Evolutionary conservation across 352 stramenopile genomes (phyloP).

Genomic region (Phytophthora capsici): DNA sequence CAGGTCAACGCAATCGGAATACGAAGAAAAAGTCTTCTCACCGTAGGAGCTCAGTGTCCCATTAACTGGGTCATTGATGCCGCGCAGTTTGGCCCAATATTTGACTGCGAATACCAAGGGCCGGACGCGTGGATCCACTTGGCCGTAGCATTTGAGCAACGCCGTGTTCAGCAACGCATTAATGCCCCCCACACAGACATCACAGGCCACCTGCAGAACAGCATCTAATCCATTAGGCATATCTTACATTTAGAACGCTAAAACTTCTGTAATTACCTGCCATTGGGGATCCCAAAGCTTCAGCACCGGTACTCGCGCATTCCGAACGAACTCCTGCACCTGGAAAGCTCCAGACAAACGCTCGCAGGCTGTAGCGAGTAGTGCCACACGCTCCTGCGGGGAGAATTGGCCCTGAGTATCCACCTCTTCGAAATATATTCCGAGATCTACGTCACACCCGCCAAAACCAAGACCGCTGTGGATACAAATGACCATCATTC

Average conservation of each 20-base stretch:
- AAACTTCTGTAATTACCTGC: slow-evolving; percentile 46
- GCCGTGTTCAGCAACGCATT: slow-evolving; percentile 82
- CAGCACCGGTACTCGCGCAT: slow-evolving; percentile 77
- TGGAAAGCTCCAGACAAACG: slow-evolving; percentile 55
- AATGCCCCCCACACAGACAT: slow-evolving; percentile 78
- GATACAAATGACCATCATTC: slow-evolving; percentile 12
- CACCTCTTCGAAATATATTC: slow-evolving; percentile 83
- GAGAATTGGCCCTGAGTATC: slow-evolving; percentile 66
- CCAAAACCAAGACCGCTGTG: slow-evolving; percentile 76
- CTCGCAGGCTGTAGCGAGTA: slow-evolving; percentile 60
- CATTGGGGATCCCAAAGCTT: slow-evolving; percentile 78
- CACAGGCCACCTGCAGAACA: slow-evolving; percentile 55
- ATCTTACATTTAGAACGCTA: too few relatives aligned
- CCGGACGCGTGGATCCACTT: slow-evolving; percentile 81
- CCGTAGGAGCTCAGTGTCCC: slow-evolving; percentile 98
- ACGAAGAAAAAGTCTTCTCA: slow-evolving; percentile 20
- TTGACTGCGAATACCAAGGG: slow-evolving; percentile 97
- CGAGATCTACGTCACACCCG: slow-evolving; percentile 81
- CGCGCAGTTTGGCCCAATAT: slow-evolving; percentile 96
- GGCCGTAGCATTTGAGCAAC: slow-evolving; percentile 75
- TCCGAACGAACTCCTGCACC: slow-evolving; percentile 72
- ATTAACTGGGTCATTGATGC: slow-evolving; percentile 97
- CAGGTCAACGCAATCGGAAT: too few relatives aligned
- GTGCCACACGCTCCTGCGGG: slow-evolving; percentile 57
- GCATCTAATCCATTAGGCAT: neutral